Evolutionary conservation across 495 filamentous ascomycete species (phyloP).

Genomic region (Daldinia decipiens): DNA sequence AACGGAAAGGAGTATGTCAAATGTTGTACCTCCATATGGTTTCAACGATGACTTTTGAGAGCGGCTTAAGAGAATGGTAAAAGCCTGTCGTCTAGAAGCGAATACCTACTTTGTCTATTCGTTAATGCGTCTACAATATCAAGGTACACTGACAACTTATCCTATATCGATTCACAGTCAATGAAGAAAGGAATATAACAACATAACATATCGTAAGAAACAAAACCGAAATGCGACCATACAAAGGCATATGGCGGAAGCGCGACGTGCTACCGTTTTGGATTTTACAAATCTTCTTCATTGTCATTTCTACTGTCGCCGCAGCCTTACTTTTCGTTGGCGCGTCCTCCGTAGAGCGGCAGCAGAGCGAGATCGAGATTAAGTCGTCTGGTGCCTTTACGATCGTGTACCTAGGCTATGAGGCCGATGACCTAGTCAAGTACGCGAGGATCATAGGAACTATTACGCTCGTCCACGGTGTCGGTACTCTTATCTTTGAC

Average conservation of each 20-base stretch:
- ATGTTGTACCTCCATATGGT: neutral
- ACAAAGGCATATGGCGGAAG: conserved; percentile 22
- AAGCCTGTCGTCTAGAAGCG: neutral
- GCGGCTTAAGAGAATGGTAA: neutral
- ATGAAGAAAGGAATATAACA: neutral
- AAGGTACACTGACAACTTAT: neutral
- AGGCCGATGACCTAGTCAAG: neutral
- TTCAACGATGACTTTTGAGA: neutral
- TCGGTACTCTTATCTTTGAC: neutral
- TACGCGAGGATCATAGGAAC: neutral
- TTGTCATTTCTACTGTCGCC: conserved; percentile 3
- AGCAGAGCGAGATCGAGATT: neutral
- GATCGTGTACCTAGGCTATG: neutral
- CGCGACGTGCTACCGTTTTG: conserved; percentile 19
- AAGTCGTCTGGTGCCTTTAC: neutral
- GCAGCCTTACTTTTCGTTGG: conserved; percentile 12
- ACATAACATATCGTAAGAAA: neutral
- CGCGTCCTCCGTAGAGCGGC: neutral
- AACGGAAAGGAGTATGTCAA: neutral
- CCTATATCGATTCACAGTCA: neutral
- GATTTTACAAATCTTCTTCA: conserved; percentile 10
- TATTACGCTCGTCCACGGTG: neutral
- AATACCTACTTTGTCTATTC: neutral
- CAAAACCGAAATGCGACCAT: conserved; percentile 7
- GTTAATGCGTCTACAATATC: neutral